Evolutionary conservation across 106 monocot species (phyloP).

Genomic region (Platanthera zijinensis): DNA sequence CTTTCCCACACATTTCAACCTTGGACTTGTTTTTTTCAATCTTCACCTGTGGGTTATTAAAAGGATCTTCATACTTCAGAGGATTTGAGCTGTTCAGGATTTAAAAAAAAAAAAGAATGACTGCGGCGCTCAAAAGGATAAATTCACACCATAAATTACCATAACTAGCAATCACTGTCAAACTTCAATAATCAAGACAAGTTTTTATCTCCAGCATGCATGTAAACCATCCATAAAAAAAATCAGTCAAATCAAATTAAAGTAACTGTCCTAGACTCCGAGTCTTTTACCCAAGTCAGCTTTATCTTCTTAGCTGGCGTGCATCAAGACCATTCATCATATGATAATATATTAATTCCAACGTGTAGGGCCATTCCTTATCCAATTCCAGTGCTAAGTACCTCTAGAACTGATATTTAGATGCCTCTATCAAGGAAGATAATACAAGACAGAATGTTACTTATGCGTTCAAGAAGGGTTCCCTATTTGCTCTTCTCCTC

Average conservation of each 20-base stretch:
- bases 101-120: neutral
- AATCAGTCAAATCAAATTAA: neutral
- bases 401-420: neutral
- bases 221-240: neutral
- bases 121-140: neutral
- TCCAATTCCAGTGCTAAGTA: neutral
- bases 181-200: neutral
- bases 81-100: constrained; percentile 47
- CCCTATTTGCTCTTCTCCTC: too few species aligned
- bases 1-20: constrained; percentile 82
- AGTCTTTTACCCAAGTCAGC: neutral
- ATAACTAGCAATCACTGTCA: neutral
- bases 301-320: neutral
- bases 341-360: neutral
- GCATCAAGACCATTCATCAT: neutral
- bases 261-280: neutral
- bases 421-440: too few species aligned
- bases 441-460: too few species aligned
- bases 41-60: constrained; percentile 87
- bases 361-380: neutral
- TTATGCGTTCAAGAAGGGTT: too few species aligned
- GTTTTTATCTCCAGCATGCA: neutral
- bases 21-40: constrained; percentile 50
- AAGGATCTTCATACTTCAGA: constrained; percentile 85
- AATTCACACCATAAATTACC: neutral